A percentile compares a stretch with the other conserved stretches of the same genome.
Conservation (phyloP, 2,329 filamentous ascomycete genomes). For the Niveomyces coronatus region DNA sequence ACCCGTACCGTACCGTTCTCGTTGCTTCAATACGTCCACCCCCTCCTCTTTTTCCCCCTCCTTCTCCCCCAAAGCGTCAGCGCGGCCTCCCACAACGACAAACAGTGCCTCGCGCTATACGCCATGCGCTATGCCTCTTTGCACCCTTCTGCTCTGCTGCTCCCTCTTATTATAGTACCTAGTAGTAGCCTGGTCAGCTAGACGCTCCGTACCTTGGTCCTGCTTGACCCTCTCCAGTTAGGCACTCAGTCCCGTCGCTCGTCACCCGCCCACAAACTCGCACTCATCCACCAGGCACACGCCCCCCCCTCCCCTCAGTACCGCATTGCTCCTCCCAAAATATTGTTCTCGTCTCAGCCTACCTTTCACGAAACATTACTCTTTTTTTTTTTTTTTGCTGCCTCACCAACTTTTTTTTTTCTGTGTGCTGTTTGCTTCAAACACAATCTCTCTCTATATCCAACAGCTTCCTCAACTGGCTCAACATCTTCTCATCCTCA, state of each 20-base stretch:
- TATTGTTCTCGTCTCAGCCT: slow-evolving; percentile 26
- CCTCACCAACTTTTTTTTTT: slow-evolving; percentile 6
- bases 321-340: slow-evolving; percentile 25
- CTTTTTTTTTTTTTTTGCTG: slow-evolving; percentile 5
- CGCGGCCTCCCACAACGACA: neutral
- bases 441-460: slow-evolving; percentile 2
- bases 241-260: slow-evolving; percentile 12
- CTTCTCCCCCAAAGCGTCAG: slow-evolving; percentile 1
- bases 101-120: slow-evolving; percentile 6
- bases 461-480: slow-evolving; percentile 1
- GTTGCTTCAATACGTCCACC: neutral
- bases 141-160: neutral
- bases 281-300: slow-evolving; percentile 10
- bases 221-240: neutral
- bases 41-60: slow-evolving; percentile 3
- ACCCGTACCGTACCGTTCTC: no score
- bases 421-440: neutral
- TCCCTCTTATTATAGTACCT: no score
- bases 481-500: slow-evolving; percentile 2
- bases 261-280: slow-evolving; percentile 8
- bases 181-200: neutral
- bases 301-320: slow-evolving; percentile 12
- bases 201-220: neutral
- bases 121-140: slow-evolving; percentile 7
- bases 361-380: slow-evolving; percentile 13